Percentiles rank a stretch among this genome's conserved stretches.
Conservation (phyloP, 306 rosid genomes). For the Cucumis melo region DNA sequence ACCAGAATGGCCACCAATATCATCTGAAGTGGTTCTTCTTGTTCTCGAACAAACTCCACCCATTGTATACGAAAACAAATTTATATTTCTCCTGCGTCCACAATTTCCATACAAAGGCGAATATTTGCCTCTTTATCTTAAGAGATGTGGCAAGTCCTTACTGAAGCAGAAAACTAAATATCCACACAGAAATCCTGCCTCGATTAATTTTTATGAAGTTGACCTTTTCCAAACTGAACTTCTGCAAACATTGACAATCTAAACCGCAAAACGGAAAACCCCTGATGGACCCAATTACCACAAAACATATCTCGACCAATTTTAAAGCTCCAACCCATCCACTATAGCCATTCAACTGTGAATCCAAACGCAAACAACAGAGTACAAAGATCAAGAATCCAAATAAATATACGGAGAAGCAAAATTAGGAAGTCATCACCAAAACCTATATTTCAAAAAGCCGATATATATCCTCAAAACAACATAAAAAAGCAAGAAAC, state of each 20-base stretch:
- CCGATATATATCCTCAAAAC: background rate
- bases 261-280: background rate
- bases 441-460: background rate
- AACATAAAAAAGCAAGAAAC: background rate
- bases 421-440: background rate
- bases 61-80: constrained; percentile 32
- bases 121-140: background rate
- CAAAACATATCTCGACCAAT: background rate
- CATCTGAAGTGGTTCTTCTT: constrained; percentile 47
- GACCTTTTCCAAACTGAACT: background rate
- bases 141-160: background rate
- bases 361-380: background rate
- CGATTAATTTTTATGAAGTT: background rate
- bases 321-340: constrained; percentile 3
- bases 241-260: background rate
- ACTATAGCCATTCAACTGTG: constrained; percentile 2
- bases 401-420: background rate
- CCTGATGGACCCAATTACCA: background rate
- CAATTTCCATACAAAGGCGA: constrained; percentile 33
- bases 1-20: constrained; percentile 37
- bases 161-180: background rate
- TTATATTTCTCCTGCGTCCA: constrained; percentile 23
- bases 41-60: constrained; percentile 89
- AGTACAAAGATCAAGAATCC: background rate
- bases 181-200: constrained; percentile 8